Conservation (phyloP, 2,329 filamentous ascomycete species). For the Aureobasidium sp. region DNA sequence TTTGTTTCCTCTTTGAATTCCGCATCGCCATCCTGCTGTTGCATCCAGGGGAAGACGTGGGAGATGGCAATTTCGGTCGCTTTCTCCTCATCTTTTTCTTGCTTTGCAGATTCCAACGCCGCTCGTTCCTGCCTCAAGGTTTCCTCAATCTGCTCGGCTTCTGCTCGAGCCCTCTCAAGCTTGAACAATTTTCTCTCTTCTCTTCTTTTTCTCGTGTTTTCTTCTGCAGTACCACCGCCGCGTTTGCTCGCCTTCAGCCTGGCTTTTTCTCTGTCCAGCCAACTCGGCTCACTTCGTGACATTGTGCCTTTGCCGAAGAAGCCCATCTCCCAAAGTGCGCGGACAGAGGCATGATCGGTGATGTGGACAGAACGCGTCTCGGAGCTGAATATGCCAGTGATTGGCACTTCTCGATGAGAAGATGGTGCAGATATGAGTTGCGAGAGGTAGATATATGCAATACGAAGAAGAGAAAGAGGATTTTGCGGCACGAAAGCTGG, state of each 20-base stretch:
- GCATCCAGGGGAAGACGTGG: conserved; percentile 17
- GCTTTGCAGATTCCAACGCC: background rate
- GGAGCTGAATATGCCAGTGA: conserved; percentile 72
- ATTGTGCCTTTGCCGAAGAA: conserved; percentile 94
- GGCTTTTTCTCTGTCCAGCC: conserved; percentile 76
- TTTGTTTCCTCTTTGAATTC: background rate
- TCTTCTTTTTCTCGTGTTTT: conserved; percentile 67
- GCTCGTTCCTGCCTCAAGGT: conserved; percentile 51
- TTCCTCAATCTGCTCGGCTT: conserved; percentile 75
- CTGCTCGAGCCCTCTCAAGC: conserved; percentile 80
- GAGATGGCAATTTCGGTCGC: background rate
- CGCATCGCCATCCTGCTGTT: background rate
- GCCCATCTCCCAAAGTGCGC: conserved; percentile 88
- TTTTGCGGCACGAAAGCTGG: conserved; percentile 88
- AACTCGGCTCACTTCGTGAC: conserved; percentile 90
- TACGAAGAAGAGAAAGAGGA: conserved; percentile 76
- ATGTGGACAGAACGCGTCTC: conserved; percentile 79
- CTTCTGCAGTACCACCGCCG: conserved; percentile 60
- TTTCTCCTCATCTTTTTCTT: background rate
- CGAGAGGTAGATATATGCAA: conserved; percentile 60
- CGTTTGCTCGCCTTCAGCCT: conserved; percentile 43
- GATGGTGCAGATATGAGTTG: conserved; percentile 45
- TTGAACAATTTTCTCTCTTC: conserved; percentile 79
- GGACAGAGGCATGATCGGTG: conserved; percentile 65
- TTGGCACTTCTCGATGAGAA: conserved; percentile 56